Evolutionary conservation across 2,329 filamentous ascomycete genomes (phyloP).

Genomic region (Nemania sp.): DNA sequence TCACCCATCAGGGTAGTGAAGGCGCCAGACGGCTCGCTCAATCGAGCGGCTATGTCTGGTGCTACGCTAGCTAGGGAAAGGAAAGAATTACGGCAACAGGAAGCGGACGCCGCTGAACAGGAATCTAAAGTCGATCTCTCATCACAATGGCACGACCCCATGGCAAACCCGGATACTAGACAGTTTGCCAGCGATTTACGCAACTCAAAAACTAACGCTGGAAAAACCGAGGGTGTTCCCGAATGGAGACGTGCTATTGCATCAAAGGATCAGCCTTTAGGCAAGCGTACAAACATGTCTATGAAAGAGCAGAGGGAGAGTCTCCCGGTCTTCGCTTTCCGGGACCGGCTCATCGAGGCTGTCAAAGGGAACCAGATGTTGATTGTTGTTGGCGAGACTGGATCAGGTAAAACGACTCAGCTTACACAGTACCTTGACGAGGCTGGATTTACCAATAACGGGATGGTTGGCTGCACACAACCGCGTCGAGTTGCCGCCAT

Average conservation of each 20-base stretch:
- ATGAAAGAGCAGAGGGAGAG: constrained; percentile 95
- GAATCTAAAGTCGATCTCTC: constrained; percentile 81
- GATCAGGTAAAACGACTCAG: constrained; percentile 96
- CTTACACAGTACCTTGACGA: constrained; percentile 94
- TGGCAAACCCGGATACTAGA: constrained; percentile 82
- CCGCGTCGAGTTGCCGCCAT: constrained; percentile 96
- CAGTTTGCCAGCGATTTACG: constrained; percentile 89
- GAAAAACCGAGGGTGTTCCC: constrained; percentile 71
- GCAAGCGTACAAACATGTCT: constrained; percentile 84
- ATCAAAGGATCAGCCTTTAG: constrained; percentile 78
- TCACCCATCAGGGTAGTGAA: constrained; percentile 97
- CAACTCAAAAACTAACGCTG: constrained; percentile 62
- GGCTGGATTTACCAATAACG: constrained; percentile 82
- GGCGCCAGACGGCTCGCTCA: constrained; percentile 96
- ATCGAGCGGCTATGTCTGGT: constrained; percentile 92
- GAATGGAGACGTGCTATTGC: constrained; percentile 91
- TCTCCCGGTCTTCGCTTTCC: constrained; percentile 87
- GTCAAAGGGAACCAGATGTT: constrained; percentile 86
- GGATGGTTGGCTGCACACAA: constrained; percentile 95
- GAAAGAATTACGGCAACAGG: constrained; percentile 85
- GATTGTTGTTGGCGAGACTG: constrained; percentile 96
- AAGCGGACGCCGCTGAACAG: constrained; percentile 77
- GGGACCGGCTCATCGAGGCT: constrained; percentile 84
- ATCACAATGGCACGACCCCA: constrained; percentile 95
- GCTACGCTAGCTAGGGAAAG: constrained; percentile 87